Percentiles rank a stretch among this genome's conserved stretches.
Conservation (phyloP, 129 eudicot species). For the Calendula officinalis region DNA sequence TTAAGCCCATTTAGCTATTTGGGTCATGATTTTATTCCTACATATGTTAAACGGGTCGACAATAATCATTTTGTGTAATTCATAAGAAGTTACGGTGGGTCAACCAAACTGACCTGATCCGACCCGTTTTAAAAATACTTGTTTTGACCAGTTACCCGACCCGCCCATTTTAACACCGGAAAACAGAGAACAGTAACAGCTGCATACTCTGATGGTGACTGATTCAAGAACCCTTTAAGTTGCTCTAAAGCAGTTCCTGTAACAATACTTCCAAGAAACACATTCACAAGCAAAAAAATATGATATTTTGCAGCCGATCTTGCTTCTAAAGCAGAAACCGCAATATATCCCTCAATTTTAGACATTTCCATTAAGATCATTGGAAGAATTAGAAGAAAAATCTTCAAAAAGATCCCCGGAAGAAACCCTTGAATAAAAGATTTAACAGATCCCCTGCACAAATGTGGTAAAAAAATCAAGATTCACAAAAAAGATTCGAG, state of each 20-base stretch:
- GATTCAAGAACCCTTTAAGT: slow-evolving; percentile 57
- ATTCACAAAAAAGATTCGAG: slow-evolving; percentile 15
- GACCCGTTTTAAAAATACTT: background rate
- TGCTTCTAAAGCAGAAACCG: slow-evolving; percentile 81
- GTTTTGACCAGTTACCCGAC: background rate
- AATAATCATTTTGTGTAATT: too few relatives aligned
- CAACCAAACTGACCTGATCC: background rate
- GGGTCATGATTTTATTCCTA: slow-evolving; percentile 2
- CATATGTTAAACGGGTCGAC: background rate
- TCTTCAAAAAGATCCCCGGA: slow-evolving; percentile 80
- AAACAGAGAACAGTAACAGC: background rate
- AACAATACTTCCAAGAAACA: slow-evolving; percentile 77
- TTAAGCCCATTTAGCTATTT: slow-evolving; percentile 6
- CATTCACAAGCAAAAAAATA: slow-evolving; percentile 73
- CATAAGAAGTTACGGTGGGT: too few relatives aligned
- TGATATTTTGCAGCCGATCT: slow-evolving; percentile 77
- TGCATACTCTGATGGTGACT: slow-evolving; percentile 71
- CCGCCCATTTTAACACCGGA: background rate
- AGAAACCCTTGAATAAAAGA: slow-evolving; percentile 87
- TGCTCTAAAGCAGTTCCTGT: slow-evolving; percentile 86
- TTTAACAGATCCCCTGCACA: slow-evolving; percentile 46
- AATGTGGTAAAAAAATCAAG: slow-evolving; percentile 8
- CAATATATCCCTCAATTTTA: slow-evolving; percentile 72
- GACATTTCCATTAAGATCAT: slow-evolving; percentile 79
- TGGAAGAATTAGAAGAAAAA: slow-evolving; percentile 75